Evolutionary conservation across 352 stramenopile genomes (phyloP), one percentile per base, ranked within the genome.

Genomic region (Pythium sp.): DNA sequence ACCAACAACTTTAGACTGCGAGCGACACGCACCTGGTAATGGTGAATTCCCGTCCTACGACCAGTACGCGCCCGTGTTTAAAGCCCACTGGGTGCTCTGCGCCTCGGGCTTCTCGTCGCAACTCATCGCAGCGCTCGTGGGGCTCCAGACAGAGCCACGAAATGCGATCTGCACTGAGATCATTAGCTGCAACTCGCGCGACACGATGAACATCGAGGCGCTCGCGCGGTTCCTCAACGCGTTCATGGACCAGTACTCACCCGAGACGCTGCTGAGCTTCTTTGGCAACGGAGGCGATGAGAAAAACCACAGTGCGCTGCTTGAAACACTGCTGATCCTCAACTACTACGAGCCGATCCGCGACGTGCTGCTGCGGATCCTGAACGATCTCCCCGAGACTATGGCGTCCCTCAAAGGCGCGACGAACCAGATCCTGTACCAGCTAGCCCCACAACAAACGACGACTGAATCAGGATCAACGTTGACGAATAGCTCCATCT

Each of bases 201-300:
- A 87, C 58, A 75, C 64, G 14, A 92, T 93, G 86, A 88, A 78
- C 12, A 69, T 90, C 4, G 86, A 93, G 46, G 81, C 77, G 0
- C 76, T 90, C 46, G 70, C 75, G 4, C 75, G 86, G 0, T 89
- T 92, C 59, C 59, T 90, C 8, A 89, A 72, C 32, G 68, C 74
- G 14, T 80, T 92, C 60, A 92, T 93, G 79, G 83, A 91, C 36
- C 80, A 91, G 65, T 89, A 87, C 62, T 92, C 80, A 3, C 72
- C 76, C 3, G 81, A 82, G 62, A 53, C 72, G 24, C 72, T 88
- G 49, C 62, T 92, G 46, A 30, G 60, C 3, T 87, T 92, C 41
- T 82, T 93, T 54, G 78, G 78, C 8, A 61, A 18, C 14, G 58
- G 36, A 43, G 38, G 69, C 0, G 71, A 8, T 8, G 43, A 22